Base-by-base conservation (phyloP, 805 yeast genomes). In the Brettanomyces custersianus region DNA sequence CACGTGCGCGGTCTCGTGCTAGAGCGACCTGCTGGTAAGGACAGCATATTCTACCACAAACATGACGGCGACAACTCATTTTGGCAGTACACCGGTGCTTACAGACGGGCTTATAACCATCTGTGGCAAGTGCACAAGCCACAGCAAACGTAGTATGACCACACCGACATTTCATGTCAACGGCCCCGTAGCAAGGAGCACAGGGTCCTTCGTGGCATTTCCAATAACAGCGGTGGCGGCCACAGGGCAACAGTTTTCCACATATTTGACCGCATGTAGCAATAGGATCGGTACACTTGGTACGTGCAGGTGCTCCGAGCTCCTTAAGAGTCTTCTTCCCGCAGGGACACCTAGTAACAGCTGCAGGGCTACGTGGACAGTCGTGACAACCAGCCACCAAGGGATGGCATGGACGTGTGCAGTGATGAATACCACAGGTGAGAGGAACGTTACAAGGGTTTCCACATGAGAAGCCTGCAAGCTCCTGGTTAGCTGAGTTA, bases 161-260 rank as follows among this genome's bases (percentile, higher is more conserved):
- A 57, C 96, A 87, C 1, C 66, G 54, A 56, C 96, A 87, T 31
- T 63, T 64, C 6, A 61, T 54, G 10, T 70, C 70, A 9, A 74
- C 63, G 20, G 63, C 40, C 43, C 70, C 69, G 43, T 57, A 64
- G 57, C 96, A 88, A 3, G 77, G 74, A 6, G 78, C 68, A 51
- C 95, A 87, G 23, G 41, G 50, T 1, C 94, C 96, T 11, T 65
- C 69, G 55, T 87, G 96, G 56, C 96, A 87, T 20, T 61, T 61
- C 55, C 72, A 66, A 39, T 66, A 63, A 56, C 96, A 87, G 13
- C 42, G 49, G 45, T 75, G 90, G 17, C n/a, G 17, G 2, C 95
- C 95, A 62, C 96, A 87, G 0, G 66, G 55, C 27, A 85, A 55
- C 6, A 38, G 35, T 53, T 80, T 82, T 4, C 68, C 78, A 57